Evolutionary conservation across 768 basidiomycete genomes (phyloP).

Genomic region (Pisolithus sp.): DNA sequence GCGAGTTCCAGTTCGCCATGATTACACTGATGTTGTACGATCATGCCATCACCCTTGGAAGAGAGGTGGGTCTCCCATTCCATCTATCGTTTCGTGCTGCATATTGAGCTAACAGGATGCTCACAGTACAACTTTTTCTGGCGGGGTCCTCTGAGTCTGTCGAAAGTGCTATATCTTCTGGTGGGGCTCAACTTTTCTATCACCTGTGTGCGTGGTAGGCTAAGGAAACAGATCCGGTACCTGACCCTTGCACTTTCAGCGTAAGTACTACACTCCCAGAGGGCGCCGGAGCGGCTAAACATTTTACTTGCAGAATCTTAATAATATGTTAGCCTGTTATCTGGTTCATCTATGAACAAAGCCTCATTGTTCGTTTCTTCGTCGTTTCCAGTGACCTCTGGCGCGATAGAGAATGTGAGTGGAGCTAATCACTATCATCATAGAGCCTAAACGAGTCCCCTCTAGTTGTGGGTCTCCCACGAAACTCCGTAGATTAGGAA

Average conservation of each 20-base stretch:
- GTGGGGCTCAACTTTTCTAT: not conserved
- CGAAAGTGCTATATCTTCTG: constrained; percentile 7
- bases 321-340: not conserved
- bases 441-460: not conserved
- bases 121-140: constrained; percentile 7
- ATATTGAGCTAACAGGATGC: not conserved
- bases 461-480: constrained; percentile 2
- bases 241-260: not conserved
- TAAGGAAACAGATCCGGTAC: constrained; percentile 7
- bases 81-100: not conserved
- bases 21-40: not conserved
- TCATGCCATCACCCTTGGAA: not conserved
- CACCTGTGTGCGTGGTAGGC: not conserved
- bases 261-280: not conserved
- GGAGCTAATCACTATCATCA: not conserved
- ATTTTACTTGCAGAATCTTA: not conserved
- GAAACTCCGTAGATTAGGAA: not conserved
- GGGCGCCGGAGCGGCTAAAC: not conserved
- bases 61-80: constrained; percentile 1
- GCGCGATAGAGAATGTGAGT: not conserved
- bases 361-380: not conserved
- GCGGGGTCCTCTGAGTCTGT: not conserved
- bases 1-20: not conserved
- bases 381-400: not conserved
- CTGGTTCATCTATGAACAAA: not conserved